Evolutionary conservation across 2,329 filamentous ascomycete genomes (phyloP).

Genomic region (Trichoderma hamatum): DNA sequence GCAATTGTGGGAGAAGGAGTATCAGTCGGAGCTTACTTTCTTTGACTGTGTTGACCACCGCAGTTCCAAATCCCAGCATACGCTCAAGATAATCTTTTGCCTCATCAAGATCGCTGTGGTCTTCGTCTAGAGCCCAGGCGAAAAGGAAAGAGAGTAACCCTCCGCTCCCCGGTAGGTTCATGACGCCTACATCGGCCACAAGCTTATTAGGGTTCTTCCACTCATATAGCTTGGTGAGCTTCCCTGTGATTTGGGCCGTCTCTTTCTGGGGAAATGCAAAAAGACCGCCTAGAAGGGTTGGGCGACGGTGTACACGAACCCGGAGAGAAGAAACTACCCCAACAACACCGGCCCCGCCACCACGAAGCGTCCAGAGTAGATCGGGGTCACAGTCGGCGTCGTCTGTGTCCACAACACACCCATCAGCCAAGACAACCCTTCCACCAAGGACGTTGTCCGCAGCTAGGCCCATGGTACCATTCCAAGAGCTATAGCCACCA

Average conservation of each 20-base stretch:
- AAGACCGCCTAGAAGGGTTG: slow-evolving; percentile 5
- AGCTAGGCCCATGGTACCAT: slow-evolving; percentile 38
- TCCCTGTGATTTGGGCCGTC: neutral
- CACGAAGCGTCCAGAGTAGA: slow-evolving; percentile 36
- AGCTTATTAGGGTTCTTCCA: slow-evolving; percentile 14
- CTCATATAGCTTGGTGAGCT: neutral
- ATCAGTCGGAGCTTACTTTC: neutral
- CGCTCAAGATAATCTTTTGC: slow-evolving; percentile 10
- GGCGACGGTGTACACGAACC: slow-evolving; percentile 33
- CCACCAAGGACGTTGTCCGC: slow-evolving; percentile 44
- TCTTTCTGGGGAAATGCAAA: slow-evolving; percentile 12
- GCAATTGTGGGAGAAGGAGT: neutral
- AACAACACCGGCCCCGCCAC: slow-evolving; percentile 34
- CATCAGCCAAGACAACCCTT: slow-evolving; percentile 35
- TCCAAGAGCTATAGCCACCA: slow-evolving; percentile 42
- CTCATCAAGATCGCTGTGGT: slow-evolving; percentile 11
- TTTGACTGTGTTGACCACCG: neutral
- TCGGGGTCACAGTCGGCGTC: slow-evolving; percentile 28
- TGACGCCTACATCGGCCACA: neutral
- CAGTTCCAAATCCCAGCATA: neutral
- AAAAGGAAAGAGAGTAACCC: neutral
- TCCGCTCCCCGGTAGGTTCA: neutral
- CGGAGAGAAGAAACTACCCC: slow-evolving; percentile 35
- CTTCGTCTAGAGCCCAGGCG: slow-evolving; percentile 9
- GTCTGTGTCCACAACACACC: slow-evolving; percentile 35